phyloP scores from a whole-genome alignment of 768 basidiomycete genomes.

The Neoboletus subvelutipes region DNA sequence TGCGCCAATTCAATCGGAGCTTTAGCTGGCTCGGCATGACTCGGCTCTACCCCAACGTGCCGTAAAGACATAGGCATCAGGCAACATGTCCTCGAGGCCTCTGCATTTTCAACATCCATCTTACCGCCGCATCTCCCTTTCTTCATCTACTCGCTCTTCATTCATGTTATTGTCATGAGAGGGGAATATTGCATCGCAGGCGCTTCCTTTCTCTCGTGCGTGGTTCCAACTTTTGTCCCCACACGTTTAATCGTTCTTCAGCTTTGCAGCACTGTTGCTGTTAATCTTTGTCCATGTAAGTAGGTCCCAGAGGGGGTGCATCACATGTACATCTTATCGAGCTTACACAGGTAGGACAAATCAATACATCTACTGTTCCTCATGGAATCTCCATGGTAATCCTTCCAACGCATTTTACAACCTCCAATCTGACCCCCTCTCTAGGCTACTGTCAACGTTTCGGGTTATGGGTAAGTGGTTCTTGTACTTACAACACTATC shows the following conservation, averaged over 20 bases:
- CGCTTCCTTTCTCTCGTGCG: constrained; percentile 72
- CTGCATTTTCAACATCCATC: constrained; percentile 22
- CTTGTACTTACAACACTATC: not conserved
- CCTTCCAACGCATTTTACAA: constrained; percentile 6
- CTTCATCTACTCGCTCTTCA: constrained; percentile 17
- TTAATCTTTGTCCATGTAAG: constrained; percentile 82
- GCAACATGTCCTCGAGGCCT: constrained; percentile 22
- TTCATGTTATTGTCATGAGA: constrained; percentile 45
- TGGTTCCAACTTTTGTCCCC: constrained; percentile 11
- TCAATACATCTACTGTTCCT: constrained; percentile 72
- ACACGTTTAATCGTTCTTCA: constrained; percentile 15
- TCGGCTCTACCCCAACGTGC: constrained; percentile 14
- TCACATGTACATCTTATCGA: constrained; percentile 23
- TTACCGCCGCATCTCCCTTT: constrained; percentile 16
- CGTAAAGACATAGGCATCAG: constrained; percentile 1
- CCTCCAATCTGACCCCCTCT: constrained; percentile 16
- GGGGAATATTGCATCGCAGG: constrained; percentile 76
- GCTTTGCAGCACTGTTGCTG: constrained; percentile 45
- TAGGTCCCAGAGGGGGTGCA: constrained; percentile 34
- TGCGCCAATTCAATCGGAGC: constrained; percentile 17
- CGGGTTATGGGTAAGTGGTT: constrained; percentile 61
- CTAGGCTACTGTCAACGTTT: constrained; percentile 69
- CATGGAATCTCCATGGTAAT: constrained; percentile 72
- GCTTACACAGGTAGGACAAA: constrained; percentile 68
- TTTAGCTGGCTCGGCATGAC: constrained; percentile 7